Percentiles rank a stretch among this genome's conserved stretches.
phyloP scores from a whole-genome alignment of 768 basidiomycete genomes.

The Daedaleopsis nitida region DNA sequence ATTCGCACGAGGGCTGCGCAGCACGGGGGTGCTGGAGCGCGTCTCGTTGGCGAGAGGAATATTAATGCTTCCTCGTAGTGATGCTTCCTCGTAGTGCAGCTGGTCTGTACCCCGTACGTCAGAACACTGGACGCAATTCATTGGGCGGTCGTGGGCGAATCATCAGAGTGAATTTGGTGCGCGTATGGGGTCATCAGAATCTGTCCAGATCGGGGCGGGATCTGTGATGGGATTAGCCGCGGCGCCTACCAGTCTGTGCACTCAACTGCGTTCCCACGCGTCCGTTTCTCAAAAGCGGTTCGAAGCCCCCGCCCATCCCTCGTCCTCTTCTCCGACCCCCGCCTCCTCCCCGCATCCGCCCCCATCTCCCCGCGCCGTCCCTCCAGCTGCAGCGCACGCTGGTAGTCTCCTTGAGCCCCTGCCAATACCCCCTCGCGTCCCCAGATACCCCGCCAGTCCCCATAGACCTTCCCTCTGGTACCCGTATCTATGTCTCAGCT shows the following conservation, averaged over 20 bases:
- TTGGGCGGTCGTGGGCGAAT: neutral
- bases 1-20: too few species aligned
- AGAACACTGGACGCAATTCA: neutral
- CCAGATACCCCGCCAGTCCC: conserved; percentile 23
- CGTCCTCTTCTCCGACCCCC: conserved; percentile 6
- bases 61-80: too few species aligned
- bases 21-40: too few species aligned
- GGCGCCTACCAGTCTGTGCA: neutral
- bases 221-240: conserved; percentile 20
- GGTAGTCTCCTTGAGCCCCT: conserved; percentile 9
- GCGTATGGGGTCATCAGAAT: conserved; percentile 6
- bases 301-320: conserved; percentile 5
- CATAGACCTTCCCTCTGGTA: conserved; percentile 11
- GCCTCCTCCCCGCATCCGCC: neutral
- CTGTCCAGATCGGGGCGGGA: conserved; percentile 7
- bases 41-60: too few species aligned
- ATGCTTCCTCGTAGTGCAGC: too few species aligned
- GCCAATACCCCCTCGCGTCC: conserved; percentile 7
- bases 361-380: neutral
- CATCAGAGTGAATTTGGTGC: neutral
- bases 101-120: conserved; percentile 20
- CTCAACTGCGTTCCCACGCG: conserved; percentile 4
- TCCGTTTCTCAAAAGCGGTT: conserved; percentile 19
- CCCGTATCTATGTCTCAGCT: conserved; percentile 27
- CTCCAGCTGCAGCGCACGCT: conserved; percentile 31